phyloP scores from a whole-genome alignment of 495 filamentous ascomycete genomes.

The Chaetomium tenue region DNA sequence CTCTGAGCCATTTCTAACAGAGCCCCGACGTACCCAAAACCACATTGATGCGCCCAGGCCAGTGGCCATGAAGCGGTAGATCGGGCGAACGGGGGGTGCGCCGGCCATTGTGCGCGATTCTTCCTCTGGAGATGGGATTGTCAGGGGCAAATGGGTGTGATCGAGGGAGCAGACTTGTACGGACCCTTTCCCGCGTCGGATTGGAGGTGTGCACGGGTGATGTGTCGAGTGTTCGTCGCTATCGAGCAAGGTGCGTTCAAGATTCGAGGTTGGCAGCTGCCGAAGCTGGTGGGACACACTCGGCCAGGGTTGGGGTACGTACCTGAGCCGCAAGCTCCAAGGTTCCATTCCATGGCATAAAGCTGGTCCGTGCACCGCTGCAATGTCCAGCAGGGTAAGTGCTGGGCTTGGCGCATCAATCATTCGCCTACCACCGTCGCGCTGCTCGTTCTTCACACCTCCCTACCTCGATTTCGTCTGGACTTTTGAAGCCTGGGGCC shows the following conservation, averaged over 20 bases:
- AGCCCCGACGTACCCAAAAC: slow-evolving; percentile 77
- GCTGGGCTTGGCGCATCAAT: slow-evolving; percentile 14
- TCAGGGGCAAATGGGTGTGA: slow-evolving; percentile 1
- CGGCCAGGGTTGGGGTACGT: slow-evolving; percentile 24
- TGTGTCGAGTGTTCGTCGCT: slow-evolving; percentile 13
- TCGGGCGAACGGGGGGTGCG: slow-evolving; percentile 39
- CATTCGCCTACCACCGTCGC: neutral
- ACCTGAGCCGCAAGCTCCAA: neutral
- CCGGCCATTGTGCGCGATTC: slow-evolving; percentile 32
- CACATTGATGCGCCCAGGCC: slow-evolving; percentile 94
- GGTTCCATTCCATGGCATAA: no score
- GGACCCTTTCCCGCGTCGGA: slow-evolving; percentile 14
- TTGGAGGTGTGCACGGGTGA: slow-evolving; percentile 14
- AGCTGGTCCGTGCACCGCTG: slow-evolving; percentile 5
- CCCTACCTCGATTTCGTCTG: neutral
- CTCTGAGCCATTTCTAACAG: no score
- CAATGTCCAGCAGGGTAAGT: slow-evolving; percentile 15
- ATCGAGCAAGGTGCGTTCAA: neutral
- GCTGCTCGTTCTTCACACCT: neutral
- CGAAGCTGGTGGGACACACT: neutral
- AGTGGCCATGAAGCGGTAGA: slow-evolving; percentile 83
- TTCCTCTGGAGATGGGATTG: neutral
- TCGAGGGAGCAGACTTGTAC: neutral
- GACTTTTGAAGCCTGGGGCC: neutral
- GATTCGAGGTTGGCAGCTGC: slow-evolving; percentile 11